These are phyloP conservation scores for Diaporthe capsici DNA, from an alignment of 2,329 filamentous ascomycete genomes.

Conservation along the genomic window DNA sequence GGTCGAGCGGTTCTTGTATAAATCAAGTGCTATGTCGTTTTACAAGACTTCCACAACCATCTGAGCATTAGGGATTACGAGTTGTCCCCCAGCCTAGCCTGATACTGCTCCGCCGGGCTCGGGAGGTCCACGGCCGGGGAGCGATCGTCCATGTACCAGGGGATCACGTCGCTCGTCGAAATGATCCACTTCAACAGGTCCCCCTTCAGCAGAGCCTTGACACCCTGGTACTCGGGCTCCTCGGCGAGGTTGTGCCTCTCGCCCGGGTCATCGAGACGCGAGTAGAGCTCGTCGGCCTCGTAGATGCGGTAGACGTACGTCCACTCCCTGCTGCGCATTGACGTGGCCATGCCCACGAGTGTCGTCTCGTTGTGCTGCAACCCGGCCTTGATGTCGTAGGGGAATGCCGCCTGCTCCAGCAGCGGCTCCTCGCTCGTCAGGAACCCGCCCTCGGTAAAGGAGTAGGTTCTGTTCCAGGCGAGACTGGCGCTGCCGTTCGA, in stretches of 20 bases:
- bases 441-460: conserved; percentile 62
- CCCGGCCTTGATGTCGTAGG: conserved; percentile 61
- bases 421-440: conserved; percentile 60
- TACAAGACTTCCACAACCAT: neutral
- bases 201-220: conserved; percentile 48
- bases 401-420: conserved; percentile 58
- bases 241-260: conserved; percentile 57
- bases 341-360: conserved; percentile 59
- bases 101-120: conserved; percentile 1
- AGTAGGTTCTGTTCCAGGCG: conserved; percentile 54
- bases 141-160: conserved; percentile 45
- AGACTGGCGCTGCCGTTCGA: neutral
- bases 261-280: conserved; percentile 52
- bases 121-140: neutral
- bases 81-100: neutral
- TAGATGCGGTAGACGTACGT: conserved; percentile 62
- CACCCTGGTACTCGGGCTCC: conserved; percentile 44
- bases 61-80: neutral
- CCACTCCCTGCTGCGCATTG: conserved; percentile 54
- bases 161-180: conserved; percentile 53
- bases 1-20: neutral
- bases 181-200: conserved; percentile 57
- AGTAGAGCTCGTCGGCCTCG: conserved; percentile 60
- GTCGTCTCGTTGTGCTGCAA: conserved; percentile 61
- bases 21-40: neutral